Conservation (phyloP, 345 rosid species). For the Syzygium aromaticum region DNA sequence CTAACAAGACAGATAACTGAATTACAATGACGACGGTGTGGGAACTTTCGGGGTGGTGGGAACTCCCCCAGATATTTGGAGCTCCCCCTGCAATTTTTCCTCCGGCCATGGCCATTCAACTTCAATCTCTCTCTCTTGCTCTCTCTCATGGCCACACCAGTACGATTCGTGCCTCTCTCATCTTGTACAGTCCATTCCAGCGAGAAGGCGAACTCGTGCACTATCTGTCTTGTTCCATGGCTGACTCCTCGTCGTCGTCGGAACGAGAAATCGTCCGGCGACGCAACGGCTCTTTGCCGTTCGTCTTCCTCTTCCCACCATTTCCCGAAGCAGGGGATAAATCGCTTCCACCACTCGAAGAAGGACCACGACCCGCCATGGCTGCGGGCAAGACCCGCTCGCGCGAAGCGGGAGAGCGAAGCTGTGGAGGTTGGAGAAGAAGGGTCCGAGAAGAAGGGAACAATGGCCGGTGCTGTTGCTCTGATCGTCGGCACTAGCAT, state of each 20-base stretch:
- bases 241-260: not conserved
- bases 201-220: not conserved
- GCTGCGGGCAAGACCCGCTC: not conserved
- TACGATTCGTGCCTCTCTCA: not conserved
- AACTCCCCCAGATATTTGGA: not conserved
- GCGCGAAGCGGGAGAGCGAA: not conserved
- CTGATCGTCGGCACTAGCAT: conserved; percentile 54
- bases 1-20: not conserved
- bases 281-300: not conserved
- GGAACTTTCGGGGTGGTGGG: not conserved
- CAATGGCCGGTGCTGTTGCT: conserved; percentile 46
- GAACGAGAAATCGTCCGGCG: not conserved
- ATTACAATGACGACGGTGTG: not conserved
- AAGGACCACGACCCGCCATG: not conserved
- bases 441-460: conserved; percentile 31
- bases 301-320: not conserved
- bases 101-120: not conserved
- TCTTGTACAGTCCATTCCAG: not conserved
- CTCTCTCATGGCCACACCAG: not conserved
- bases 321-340: not conserved
- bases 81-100: not conserved
- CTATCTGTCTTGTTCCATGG: not conserved
- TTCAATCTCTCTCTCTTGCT: not conserved
- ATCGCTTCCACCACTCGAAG: not conserved
- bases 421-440: not conserved